phyloP scores from a whole-genome alignment of 164 flowering plant genomes.

The Nymphaea thermarum region DNA sequence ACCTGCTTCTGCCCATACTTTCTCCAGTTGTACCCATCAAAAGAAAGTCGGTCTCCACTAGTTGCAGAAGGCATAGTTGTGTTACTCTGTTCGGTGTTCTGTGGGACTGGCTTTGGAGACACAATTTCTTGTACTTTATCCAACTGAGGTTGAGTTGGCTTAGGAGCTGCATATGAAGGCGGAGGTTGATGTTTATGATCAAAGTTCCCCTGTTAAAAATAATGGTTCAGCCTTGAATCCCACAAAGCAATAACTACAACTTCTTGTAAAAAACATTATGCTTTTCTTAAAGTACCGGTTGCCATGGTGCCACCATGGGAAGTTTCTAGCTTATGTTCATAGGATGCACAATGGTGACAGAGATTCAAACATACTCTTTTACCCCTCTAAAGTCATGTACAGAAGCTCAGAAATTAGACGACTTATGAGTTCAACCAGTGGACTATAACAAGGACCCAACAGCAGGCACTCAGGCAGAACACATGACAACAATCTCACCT shows the following conservation, averaged over 20 bases:
- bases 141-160: not conserved
- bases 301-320: too few relatives aligned
- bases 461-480: too few relatives aligned
- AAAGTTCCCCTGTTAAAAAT: not conserved
- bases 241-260: not conserved
- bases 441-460: too few relatives aligned
- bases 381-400: too few relatives aligned
- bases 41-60: slow-evolving; percentile 36
- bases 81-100: not conserved
- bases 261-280: not conserved
- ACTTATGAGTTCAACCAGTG: too few relatives aligned
- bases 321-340: too few relatives aligned
- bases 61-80: slow-evolving; percentile 3
- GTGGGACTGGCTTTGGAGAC: not conserved
- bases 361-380: too few relatives aligned
- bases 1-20: slow-evolving; percentile 99
- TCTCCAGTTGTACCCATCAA: slow-evolving; percentile 95
- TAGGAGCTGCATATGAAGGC: not conserved
- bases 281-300: not conserved
- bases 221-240: not conserved
- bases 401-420: too few relatives aligned
- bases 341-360: too few relatives aligned
- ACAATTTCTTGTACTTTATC: not conserved
- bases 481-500: too few relatives aligned
- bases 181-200: not conserved